Evolutionary conservation across 2,329 filamentous ascomycete genomes (phyloP).

Genomic region (Arachnomyces sp.): DNA sequence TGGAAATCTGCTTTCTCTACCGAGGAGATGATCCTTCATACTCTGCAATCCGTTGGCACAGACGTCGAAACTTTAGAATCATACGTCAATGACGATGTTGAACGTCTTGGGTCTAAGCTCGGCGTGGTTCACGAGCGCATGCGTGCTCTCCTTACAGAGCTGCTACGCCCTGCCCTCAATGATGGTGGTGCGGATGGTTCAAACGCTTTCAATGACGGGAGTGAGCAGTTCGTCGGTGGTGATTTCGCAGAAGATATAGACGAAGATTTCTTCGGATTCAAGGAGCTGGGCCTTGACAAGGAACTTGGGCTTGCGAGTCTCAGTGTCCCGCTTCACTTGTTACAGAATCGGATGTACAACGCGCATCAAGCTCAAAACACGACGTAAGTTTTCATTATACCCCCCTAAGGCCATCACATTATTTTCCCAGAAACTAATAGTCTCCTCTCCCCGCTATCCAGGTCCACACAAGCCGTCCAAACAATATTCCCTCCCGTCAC

Average conservation of each 20-base stretch:
- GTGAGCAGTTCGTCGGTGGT: slow-evolving; percentile 90
- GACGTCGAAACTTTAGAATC: slow-evolving; percentile 72
- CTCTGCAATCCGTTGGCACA: slow-evolving; percentile 72
- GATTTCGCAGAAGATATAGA: slow-evolving; percentile 97
- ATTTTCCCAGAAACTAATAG: slow-evolving; percentile 4
- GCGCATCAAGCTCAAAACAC: slow-evolving; percentile 71
- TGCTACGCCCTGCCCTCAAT: slow-evolving; percentile 78
- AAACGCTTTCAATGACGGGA: slow-evolving; percentile 88
- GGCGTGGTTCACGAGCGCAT: slow-evolving; percentile 84
- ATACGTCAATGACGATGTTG: slow-evolving; percentile 91
- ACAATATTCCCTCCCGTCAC: slow-evolving; percentile 56
- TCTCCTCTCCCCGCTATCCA: slow-evolving; percentile 9
- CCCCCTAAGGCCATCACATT: not conserved
- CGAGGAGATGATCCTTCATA: slow-evolving; percentile 82
- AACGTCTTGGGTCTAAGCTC: slow-evolving; percentile 71
- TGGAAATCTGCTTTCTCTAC: slow-evolving; percentile 64
- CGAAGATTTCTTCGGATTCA: slow-evolving; percentile 98
- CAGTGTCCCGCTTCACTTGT: slow-evolving; percentile 84
- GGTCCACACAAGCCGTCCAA: slow-evolving; percentile 43
- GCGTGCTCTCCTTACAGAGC: slow-evolving; percentile 84
- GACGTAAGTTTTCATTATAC: slow-evolving; percentile 33
- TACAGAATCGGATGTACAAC: slow-evolving; percentile 82
- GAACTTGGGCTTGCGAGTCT: slow-evolving; percentile 84
- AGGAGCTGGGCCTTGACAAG: slow-evolving; percentile 81
- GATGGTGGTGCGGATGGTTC: slow-evolving; percentile 76